phyloP scores from a whole-genome alignment of 768 basidiomycete species.

The Thelephora ganbajun region DNA sequence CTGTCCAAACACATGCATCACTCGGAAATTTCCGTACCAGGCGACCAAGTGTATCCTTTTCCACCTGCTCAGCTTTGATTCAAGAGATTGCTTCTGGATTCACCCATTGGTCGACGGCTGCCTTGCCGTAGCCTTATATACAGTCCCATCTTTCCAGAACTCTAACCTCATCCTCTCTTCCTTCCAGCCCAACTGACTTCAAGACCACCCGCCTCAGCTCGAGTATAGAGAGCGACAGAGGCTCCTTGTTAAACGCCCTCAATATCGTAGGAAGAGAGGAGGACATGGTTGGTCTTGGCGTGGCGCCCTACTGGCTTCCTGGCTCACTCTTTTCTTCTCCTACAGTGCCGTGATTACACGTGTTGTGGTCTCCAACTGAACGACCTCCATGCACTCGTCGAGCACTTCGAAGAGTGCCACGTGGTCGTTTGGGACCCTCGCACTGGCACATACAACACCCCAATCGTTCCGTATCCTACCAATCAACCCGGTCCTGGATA shows the following conservation, averaged over 20 bases:
- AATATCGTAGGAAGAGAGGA: slow-evolving; percentile 55
- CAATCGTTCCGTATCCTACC: slow-evolving; percentile 3
- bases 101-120: background rate
- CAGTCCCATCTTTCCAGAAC: background rate
- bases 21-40: too few species aligned
- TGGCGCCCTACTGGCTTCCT: slow-evolving; percentile 1
- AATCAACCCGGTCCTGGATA: slow-evolving; percentile 12
- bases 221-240: slow-evolving; percentile 48
- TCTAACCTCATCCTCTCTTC: background rate
- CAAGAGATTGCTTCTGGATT: too few species aligned
- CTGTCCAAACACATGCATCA: too few species aligned
- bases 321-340: slow-evolving; percentile 1
- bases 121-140: slow-evolving; percentile 1
- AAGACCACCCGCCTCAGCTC: slow-evolving; percentile 31
- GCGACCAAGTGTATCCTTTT: too few species aligned
- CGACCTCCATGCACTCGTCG: slow-evolving; percentile 72
- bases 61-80: too few species aligned
- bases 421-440: slow-evolving; percentile 55
- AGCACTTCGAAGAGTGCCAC: slow-evolving; percentile 87
- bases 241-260: slow-evolving; percentile 49
- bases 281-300: slow-evolving; percentile 41
- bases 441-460: slow-evolving; percentile 8
- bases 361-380: slow-evolving; percentile 75
- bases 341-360: slow-evolving; percentile 72
- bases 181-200: slow-evolving; percentile 29